Evolutionary conservation across 768 basidiomycete genomes (phyloP), one percentile per base, ranked within the genome.

Genomic region (Hygrocybe coccinea): DNA sequence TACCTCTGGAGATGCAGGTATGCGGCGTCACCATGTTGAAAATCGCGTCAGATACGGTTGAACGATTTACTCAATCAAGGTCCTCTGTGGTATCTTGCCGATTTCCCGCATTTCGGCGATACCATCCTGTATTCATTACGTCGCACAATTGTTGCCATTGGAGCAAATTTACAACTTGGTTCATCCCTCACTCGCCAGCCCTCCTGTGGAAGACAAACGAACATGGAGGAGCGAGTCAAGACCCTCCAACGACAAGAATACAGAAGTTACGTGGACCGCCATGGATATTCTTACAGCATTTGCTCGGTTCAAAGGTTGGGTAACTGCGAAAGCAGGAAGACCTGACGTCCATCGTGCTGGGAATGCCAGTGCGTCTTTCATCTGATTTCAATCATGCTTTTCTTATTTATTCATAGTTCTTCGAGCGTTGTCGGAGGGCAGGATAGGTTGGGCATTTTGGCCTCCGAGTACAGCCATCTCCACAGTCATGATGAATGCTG

Each of bases 311-410:
- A 90, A 87, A 66, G 87, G 89, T 17, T 92, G 87, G 85, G 69
- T 94, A 39, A 97, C 95, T 33, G 94, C 95, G 9, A 89, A 93
- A 69, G 90, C 90, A 5, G 94, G 92, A 1, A 71, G 95, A 58
- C 87, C 93, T 2, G 95, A 98, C 70, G 74, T 89, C 21, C 86
- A 91, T 64, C 81, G 95, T 39, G 91, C 95, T 2, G 95, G 93
- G 33, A 95, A 95, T 67, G 83, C 85, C 10, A 85, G 93, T 93
- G 67, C 68, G 91, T 55, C 7, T n/a, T 36, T 34, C 21, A 48
- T 24, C 50, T 50, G 25, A 22, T 50, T 39, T 15, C 49, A 7
- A 7, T 45, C 38, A 41, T 22, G 24, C 11, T 10, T 15, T 14
- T 19, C 43, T 14, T 35, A 50, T 15, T 19, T 46, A 39, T 52